Evolutionary conservation across 805 yeast species (phyloP).

Genomic region (Wickerhamia fluorescens): DNA sequence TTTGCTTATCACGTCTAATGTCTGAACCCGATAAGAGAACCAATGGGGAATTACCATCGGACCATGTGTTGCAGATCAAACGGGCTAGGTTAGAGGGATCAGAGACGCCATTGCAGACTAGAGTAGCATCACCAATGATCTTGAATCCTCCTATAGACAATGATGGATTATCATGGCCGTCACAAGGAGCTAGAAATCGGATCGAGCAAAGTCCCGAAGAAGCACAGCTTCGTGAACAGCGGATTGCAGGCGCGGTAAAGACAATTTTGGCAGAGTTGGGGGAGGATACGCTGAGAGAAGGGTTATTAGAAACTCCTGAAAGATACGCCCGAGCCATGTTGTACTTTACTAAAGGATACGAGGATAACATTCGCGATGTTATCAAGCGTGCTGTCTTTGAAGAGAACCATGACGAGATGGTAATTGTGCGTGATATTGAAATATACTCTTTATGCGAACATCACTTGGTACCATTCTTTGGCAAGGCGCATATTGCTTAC

Average conservation of each 20-base stretch:
- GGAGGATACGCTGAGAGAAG: slow-evolving; percentile 85
- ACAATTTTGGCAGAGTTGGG: slow-evolving; percentile 78
- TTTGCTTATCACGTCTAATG: no score
- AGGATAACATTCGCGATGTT: slow-evolving; percentile 86
- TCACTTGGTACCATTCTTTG: slow-evolving; percentile 94
- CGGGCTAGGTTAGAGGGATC: no score
- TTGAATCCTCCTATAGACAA: slow-evolving; percentile 79
- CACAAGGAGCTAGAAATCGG: slow-evolving; percentile 72
- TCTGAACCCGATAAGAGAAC: no score
- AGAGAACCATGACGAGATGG: slow-evolving; percentile 99
- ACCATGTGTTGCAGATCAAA: no score
- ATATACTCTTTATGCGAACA: slow-evolving; percentile 93
- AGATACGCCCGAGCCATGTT: slow-evolving; percentile 96
- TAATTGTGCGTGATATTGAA: slow-evolving; percentile 91
- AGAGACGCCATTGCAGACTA: no score
- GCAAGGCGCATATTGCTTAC: slow-evolving; percentile 97
- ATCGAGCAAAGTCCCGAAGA: slow-evolving; percentile 65
- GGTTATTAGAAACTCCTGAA: slow-evolving; percentile 88
- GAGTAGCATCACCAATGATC: slow-evolving; percentile 80
- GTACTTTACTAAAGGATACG: slow-evolving; percentile 93
- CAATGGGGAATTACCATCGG: no score
- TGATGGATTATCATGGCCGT: slow-evolving; percentile 94
- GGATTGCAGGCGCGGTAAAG: slow-evolving; percentile 82
- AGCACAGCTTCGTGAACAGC: slow-evolving; percentile 53
- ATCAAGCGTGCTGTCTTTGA: slow-evolving; percentile 94